Percentiles rank a stretch among this genome's conserved stretches.
These are phyloP conservation scores for Epichloe glyceriae DNA, from an alignment of 2,329 filamentous ascomycete genomes.

Conservation along the genomic window DNA sequence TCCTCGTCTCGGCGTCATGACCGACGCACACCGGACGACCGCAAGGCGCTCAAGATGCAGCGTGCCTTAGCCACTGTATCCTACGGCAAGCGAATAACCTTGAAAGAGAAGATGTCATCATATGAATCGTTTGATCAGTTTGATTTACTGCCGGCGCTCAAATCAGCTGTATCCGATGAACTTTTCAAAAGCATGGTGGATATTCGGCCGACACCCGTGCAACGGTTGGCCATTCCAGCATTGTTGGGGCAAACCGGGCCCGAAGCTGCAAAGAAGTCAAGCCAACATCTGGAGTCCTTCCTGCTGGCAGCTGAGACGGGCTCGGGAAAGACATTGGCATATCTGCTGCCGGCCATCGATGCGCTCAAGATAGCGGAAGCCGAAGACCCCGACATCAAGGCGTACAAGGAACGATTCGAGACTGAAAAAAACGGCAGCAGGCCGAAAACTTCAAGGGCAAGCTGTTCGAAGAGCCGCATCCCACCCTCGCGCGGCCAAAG, in stretches of 20 bases:
- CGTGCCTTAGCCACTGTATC: constrained; percentile 61
- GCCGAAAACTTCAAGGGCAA: constrained; percentile 44
- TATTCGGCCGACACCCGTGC: constrained; percentile 74
- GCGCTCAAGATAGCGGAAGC: constrained; percentile 68
- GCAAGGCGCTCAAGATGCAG: constrained; percentile 90
- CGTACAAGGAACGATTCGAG: constrained; percentile 41
- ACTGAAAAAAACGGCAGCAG: constrained; percentile 43
- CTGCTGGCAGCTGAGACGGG: constrained; percentile 91
- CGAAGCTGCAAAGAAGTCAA: constrained; percentile 17
- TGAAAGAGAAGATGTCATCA: constrained; percentile 46
- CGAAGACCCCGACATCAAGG: constrained; percentile 42
- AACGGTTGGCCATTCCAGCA: constrained; percentile 75
- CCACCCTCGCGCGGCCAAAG: constrained; percentile 64
- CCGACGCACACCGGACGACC: constrained; percentile 25
- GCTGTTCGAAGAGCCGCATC: constrained; percentile 55
- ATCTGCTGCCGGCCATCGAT: constrained; percentile 73
- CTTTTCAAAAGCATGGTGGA: constrained; percentile 63
- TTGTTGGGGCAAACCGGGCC: constrained; percentile 46
- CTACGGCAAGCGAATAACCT: constrained; percentile 49
- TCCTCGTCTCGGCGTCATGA: constrained; percentile 17
- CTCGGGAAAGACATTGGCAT: constrained; percentile 91
- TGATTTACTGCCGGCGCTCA: constrained; percentile 56
- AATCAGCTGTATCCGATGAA: constrained; percentile 58
- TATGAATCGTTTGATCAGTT: constrained; percentile 75
- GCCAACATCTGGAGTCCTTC: constrained; percentile 39